Evolutionary conservation across 2,329 filamentous ascomycete genomes (phyloP).

Genomic region (Xylariaceae sp.): DNA sequence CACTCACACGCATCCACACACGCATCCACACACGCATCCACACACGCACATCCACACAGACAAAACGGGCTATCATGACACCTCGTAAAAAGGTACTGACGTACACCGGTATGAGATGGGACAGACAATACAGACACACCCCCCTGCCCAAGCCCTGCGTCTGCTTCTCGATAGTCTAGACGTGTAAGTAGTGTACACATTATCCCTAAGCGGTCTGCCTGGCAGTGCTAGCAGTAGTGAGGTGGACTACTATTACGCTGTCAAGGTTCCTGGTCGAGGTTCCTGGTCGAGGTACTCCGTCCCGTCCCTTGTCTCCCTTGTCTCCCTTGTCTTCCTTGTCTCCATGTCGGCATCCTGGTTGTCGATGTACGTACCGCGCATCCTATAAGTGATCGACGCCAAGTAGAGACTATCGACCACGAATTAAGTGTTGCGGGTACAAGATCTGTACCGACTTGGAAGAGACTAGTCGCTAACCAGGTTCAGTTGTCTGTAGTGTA

Average conservation of each 20-base stretch:
- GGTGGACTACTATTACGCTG: conserved; percentile 12
- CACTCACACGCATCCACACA: too few relatives aligned
- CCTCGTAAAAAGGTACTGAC: conserved; percentile 10
- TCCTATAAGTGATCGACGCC: conserved; percentile 25
- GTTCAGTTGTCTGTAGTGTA: neutral
- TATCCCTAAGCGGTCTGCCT: conserved; percentile 26
- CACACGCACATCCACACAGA: conserved; percentile 13
- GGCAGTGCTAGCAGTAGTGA: conserved; percentile 12
- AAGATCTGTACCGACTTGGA: conserved; percentile 18
- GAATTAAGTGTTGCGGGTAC: conserved; percentile 18
- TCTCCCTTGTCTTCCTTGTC: conserved; percentile 1
- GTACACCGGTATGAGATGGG: conserved; percentile 2
- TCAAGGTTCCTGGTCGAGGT: neutral
- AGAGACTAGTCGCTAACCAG: conserved; percentile 4
- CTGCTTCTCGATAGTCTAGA: conserved; percentile 23
- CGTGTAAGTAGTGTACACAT: too few relatives aligned
- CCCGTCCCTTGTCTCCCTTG: conserved; percentile 13
- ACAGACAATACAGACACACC: conserved; percentile 25
- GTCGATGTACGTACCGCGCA: conserved; percentile 24
- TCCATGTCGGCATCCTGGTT: conserved; percentile 19
- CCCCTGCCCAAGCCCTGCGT: conserved; percentile 11
- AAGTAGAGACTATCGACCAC: conserved; percentile 27
- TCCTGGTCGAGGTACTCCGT: conserved; percentile 16
- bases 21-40: too few relatives aligned
- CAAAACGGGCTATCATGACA: conserved; percentile 12